Conservation (phyloP, 306 rosid genomes). For the Aeschynomene evenia region DNA sequence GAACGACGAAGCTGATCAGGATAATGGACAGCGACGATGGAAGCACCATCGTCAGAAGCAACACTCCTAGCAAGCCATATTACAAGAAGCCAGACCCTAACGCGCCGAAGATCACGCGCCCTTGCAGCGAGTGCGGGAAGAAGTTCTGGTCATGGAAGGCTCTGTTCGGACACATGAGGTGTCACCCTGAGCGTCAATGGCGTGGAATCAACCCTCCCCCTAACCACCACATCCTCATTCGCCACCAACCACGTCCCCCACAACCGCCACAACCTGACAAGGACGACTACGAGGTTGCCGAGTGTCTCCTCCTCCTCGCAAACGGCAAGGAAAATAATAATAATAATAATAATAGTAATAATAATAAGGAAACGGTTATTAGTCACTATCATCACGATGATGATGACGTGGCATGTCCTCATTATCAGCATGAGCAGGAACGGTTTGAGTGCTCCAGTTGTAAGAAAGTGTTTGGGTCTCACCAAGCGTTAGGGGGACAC, state of each 20-base stretch:
- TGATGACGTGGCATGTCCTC: not conserved
- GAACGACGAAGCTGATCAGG: constrained; percentile 19
- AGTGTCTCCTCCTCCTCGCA: constrained; percentile 56
- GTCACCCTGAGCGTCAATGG: constrained; percentile 92
- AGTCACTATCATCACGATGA: no score
- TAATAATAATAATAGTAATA: no score
- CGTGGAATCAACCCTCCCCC: constrained; percentile 78
- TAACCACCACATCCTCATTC: constrained; percentile 24
- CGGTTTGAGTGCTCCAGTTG: constrained; percentile 72
- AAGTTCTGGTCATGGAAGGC: constrained; percentile 87
- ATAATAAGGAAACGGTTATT: no score
- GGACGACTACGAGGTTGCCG: constrained; percentile 70
- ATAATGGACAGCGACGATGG: not conserved
- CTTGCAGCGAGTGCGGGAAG: constrained; percentile 76
- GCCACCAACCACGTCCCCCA: not conserved
- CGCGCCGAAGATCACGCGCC: constrained; percentile 44
- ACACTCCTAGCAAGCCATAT: no score
- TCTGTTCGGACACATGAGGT: constrained; percentile 87
- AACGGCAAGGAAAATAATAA: constrained; percentile 10
- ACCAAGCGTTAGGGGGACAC: constrained; percentile 82
- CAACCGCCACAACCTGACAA: constrained; percentile 25
- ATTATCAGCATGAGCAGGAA: not conserved
- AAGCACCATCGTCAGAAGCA: no score
- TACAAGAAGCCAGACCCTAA: constrained; percentile 34
- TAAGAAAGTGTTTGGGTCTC: constrained; percentile 75